Evolutionary conservation across 192 early-diverging fungal species (phyloP).

Genomic region (Coemansia sp.): DNA sequence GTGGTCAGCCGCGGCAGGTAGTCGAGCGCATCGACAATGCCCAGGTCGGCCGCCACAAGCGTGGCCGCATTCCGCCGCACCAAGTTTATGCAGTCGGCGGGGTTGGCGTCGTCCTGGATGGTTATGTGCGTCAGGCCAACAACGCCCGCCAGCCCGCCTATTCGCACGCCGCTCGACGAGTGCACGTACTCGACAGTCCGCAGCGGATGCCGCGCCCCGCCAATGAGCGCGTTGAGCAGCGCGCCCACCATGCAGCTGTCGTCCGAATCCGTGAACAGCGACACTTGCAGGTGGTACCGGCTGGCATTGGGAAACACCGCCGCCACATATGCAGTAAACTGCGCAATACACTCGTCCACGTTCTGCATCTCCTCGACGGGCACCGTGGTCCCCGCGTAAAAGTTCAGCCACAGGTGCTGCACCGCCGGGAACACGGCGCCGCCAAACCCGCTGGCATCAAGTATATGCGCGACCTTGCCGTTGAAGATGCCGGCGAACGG

Average conservation of each 20-base stretch:
- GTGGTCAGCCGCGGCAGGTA: conserved; percentile 21
- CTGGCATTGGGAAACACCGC: conserved; percentile 23
- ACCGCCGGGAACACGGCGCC: conserved; percentile 27
- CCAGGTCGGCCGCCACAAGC: conserved; percentile 36
- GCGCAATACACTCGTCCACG: conserved; percentile 5
- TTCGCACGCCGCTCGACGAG: conserved; percentile 32
- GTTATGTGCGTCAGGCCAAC: conserved; percentile 31
- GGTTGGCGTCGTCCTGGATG: conserved; percentile 22
- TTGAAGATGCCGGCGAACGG: conserved; percentile 40
- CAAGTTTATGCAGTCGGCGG: conserved; percentile 41
- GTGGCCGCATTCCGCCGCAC: conserved; percentile 29
- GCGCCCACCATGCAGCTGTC: conserved; percentile 48
- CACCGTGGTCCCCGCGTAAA: conserved; percentile 31
- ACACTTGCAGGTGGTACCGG: conserved; percentile 33
- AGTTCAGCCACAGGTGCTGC: conserved; percentile 24
- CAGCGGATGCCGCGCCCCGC: neutral
- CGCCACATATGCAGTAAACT: conserved; percentile 18
- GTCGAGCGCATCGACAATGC: conserved; percentile 21
- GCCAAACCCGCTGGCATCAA: conserved; percentile 15
- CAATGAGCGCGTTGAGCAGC: conserved; percentile 13
- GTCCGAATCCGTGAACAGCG: conserved; percentile 37
- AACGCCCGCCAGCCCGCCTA: conserved; percentile 27
- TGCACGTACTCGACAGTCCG: conserved; percentile 33
- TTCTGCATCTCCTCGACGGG: conserved; percentile 33
- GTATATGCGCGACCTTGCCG: conserved; percentile 20